Evolutionary conservation across 2,329 filamentous ascomycete genomes (phyloP).

Genomic region (Fusarium annulatum): DNA sequence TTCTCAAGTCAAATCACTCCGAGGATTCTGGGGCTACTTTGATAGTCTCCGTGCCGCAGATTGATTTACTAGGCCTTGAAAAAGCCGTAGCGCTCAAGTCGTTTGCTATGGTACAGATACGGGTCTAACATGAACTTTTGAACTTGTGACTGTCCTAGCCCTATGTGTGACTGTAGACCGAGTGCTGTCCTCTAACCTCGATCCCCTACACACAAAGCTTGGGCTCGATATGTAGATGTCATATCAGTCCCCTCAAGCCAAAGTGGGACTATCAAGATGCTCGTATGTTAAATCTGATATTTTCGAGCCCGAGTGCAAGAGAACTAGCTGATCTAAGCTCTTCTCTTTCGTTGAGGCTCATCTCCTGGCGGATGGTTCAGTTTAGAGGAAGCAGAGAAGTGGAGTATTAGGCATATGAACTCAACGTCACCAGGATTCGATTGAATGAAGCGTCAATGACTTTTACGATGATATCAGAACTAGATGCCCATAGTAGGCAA

Average conservation of each 20-base stretch:
- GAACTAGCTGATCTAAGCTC: background rate
- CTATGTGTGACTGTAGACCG: background rate
- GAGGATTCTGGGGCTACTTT: constrained; percentile 66
- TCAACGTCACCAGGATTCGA: background rate
- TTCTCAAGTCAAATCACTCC: constrained; percentile 52
- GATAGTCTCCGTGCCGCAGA: constrained; percentile 71
- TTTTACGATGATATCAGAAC: background rate
- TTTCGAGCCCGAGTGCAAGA: background rate
- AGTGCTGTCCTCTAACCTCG: background rate
- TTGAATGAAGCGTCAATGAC: background rate
- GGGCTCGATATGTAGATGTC: background rate
- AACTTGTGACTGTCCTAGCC: constrained; percentile 12
- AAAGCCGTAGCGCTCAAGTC: constrained; percentile 69
- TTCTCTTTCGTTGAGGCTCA: background rate
- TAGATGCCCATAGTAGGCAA: background rate
- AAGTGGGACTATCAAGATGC: background rate
- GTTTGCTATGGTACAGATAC: constrained; percentile 73
- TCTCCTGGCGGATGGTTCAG: background rate
- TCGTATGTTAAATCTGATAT: background rate
- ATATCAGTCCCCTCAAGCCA: background rate
- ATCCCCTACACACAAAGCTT: too few species aligned
- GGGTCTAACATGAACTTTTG: constrained; percentile 63
- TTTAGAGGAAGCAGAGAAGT: background rate
- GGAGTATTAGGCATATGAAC: background rate
- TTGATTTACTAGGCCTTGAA: constrained; percentile 67